Evolutionary conservation across 441 rosid species (phyloP).

Genomic region (Populus hybrid): DNA sequence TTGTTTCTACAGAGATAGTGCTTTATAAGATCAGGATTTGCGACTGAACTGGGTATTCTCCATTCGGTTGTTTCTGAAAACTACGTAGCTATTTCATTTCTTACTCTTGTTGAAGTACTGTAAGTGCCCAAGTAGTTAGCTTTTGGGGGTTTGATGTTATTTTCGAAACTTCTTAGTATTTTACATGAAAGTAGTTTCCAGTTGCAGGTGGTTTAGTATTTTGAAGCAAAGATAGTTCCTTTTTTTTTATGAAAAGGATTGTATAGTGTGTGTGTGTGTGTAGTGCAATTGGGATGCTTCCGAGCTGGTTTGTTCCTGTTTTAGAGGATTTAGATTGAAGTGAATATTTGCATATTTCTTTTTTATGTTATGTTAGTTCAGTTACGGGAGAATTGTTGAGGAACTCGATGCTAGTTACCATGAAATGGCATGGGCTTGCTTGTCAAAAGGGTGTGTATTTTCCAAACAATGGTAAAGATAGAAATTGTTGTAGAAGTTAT

Average conservation of each 20-base stretch:
- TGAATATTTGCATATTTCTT: slow-evolving; percentile 6
- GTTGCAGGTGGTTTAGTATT: neutral
- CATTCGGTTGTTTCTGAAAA: neutral
- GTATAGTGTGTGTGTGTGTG: neutral
- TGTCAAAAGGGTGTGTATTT: slow-evolving; percentile 18
- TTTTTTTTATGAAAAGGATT: neutral
- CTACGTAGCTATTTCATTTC: neutral
- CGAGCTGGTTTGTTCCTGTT: slow-evolving; percentile 5
- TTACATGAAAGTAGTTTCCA: neutral
- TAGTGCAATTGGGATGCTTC: slow-evolving; percentile 12
- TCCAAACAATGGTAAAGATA: slow-evolving; percentile 14
- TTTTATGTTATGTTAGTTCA: slow-evolving; percentile 3
- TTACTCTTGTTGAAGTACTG: neutral
- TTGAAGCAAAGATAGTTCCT: neutral
- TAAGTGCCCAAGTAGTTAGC: neutral
- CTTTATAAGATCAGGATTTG: neutral
- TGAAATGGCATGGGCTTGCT: slow-evolving; percentile 29
- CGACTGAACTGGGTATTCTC: neutral
- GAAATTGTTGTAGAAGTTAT: slow-evolving; percentile 15
- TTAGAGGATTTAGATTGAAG: slow-evolving; percentile 7
- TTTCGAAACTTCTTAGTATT: neutral
- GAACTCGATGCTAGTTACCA: slow-evolving; percentile 27
- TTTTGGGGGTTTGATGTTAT: neutral
- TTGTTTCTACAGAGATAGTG: neutral
- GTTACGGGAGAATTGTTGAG: slow-evolving; percentile 41